These are phyloP conservation scores for Globisporangium orthogonon DNA, from an alignment of 352 stramenopile species.

Conservation along the genomic window DNA sequence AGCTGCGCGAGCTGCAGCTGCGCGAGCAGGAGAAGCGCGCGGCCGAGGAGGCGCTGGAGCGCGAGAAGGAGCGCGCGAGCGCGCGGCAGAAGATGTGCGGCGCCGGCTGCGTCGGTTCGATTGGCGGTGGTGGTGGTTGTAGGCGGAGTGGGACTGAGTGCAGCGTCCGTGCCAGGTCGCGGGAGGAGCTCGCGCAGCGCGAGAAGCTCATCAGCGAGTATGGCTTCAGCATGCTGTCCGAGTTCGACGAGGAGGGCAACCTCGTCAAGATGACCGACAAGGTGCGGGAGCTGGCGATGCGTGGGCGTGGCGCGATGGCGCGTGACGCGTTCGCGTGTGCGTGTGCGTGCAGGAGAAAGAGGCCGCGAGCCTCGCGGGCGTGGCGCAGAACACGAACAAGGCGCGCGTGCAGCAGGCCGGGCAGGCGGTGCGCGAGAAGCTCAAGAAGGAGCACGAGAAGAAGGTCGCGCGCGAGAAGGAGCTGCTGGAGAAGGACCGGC, in stretches of 20 bases:
- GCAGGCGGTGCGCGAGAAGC: conserved; percentile 34
- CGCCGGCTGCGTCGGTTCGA: neutral
- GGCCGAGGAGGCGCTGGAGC: conserved; percentile 40
- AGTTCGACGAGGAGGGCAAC: conserved; percentile 84
- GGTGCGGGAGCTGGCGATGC: conserved; percentile 9
- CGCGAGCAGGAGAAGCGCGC: conserved; percentile 55
- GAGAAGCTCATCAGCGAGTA: conserved; percentile 82
- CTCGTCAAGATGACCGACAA: conserved; percentile 73
- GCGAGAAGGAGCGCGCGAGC: conserved; percentile 53
- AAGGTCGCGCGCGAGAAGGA: conserved; percentile 53
- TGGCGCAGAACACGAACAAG: conserved; percentile 39
- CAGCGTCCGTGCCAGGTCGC: conserved; percentile 15
- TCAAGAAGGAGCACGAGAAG: conserved; percentile 53
- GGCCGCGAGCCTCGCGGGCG: conserved; percentile 15
- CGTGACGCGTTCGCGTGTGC: neutral
- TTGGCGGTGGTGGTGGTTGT: neutral
- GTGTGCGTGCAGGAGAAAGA: conserved; percentile 25
- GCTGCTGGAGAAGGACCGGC: conserved; percentile 35
- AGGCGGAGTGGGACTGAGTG: neutral
- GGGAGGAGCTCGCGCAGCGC: conserved; percentile 53
- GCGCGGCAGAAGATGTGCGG: conserved; percentile 59
- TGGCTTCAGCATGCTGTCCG: conserved; percentile 67
- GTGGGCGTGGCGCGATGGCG: too few species aligned
- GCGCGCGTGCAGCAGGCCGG: conserved; percentile 31
- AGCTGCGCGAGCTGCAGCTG: conserved; percentile 50